Conservation (phyloP, 2,329 filamentous ascomycete genomes). For the Colletotrichum tabaci region DNA sequence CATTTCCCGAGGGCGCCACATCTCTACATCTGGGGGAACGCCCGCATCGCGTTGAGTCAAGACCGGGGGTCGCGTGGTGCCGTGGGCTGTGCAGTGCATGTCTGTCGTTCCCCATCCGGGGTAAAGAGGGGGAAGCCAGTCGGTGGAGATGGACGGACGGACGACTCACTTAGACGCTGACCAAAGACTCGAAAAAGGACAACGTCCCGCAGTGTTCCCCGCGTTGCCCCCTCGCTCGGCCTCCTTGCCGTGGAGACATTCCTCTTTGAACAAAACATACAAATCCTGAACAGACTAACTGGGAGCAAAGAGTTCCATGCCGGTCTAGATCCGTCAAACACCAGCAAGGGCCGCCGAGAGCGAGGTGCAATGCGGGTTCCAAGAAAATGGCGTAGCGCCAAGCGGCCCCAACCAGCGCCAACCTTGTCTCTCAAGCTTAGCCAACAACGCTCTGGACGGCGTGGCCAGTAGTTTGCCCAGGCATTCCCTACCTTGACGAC, state of each 20-base stretch:
- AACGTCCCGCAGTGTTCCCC: conserved; percentile 15
- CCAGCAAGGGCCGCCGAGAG: conserved; percentile 19
- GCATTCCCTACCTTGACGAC: background rate
- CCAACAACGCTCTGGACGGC: conserved; percentile 1
- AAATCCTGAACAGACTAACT: background rate
- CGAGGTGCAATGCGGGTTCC: conserved; percentile 22
- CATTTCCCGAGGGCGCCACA: conserved; percentile 2
- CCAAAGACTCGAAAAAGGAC: background rate
- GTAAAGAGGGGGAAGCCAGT: background rate
- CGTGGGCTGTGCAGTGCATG: conserved; percentile 19
- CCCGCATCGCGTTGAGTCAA: conserved; percentile 17
- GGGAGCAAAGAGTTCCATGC: background rate
- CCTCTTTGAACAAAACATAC: too few relatives aligned
- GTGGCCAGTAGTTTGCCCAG: background rate
- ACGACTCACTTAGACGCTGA: background rate
- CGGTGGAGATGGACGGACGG: conserved; percentile 1
- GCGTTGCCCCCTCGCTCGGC: conserved; percentile 3
- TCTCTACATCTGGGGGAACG: background rate
- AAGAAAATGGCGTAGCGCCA: conserved; percentile 36
- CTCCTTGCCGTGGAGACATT: background rate
- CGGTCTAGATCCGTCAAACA: conserved; percentile 22
- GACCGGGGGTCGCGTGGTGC: background rate
- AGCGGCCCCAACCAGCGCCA: conserved; percentile 26
- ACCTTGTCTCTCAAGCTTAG: conserved; percentile 28
- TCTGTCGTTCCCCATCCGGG: conserved; percentile 19